These are phyloP conservation scores for Austroboletus novae-zelandiae DNA, from an alignment of 1,284 basidiomycete genomes.

Conservation along the genomic window DNA sequence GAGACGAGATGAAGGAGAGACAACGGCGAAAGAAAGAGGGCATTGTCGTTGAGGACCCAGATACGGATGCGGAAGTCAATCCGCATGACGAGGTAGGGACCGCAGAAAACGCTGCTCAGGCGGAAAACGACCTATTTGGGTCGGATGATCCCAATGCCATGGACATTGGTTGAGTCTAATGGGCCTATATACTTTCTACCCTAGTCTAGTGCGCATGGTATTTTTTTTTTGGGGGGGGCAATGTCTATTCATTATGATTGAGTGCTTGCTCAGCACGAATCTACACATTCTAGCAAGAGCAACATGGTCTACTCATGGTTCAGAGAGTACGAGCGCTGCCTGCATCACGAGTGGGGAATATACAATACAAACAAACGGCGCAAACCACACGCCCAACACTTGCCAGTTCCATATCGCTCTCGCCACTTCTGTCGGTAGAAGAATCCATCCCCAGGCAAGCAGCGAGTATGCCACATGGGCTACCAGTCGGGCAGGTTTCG, in stretches of 20 bases:
- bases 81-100: conserved; percentile 39
- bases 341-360: conserved; percentile 71
- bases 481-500: conserved; percentile 30
- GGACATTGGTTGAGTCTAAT: conserved; percentile 39
- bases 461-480: conserved; percentile 45
- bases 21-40: conserved; percentile 67
- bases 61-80: conserved; percentile 44
- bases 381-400: conserved; percentile 69
- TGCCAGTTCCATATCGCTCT: conserved; percentile 69
- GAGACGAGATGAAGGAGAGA: conserved; percentile 74
- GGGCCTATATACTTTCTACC: not conserved
- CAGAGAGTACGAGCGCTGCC: conserved; percentile 49
- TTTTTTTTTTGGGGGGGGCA: not conserved
- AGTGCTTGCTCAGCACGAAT: not conserved
- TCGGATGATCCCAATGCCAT: conserved; percentile 45
- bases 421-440: conserved; percentile 41
- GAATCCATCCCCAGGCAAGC: conserved; percentile 60
- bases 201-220: not conserved
- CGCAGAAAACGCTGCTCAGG: conserved; percentile 22
- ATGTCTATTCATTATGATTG: not conserved
- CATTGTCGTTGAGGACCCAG: conserved; percentile 44
- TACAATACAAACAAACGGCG: conserved; percentile 69
- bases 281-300: not conserved
- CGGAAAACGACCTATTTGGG: conserved; percentile 52
- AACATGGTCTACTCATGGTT: not conserved